Conservation (phyloP, 1,284 basidiomycete genomes). For the Moesziomyces globuligerus region DNA sequence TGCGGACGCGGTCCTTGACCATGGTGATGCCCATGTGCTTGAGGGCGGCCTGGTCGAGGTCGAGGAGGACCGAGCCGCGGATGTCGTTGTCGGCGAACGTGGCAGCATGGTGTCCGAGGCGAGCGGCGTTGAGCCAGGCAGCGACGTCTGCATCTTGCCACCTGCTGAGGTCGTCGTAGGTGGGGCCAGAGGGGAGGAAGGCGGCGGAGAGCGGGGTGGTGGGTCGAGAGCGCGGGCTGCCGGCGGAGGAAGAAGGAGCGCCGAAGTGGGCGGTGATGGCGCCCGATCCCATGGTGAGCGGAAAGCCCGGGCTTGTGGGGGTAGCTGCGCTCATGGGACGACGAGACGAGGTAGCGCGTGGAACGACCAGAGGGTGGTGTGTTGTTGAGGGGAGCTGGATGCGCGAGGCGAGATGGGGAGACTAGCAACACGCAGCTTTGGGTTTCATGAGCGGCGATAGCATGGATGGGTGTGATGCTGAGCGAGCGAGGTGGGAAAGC, state of each 20-base stretch:
- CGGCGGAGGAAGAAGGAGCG: slow-evolving; percentile 34
- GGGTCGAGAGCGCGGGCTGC: slow-evolving; percentile 38
- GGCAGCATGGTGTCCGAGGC: slow-evolving; percentile 50
- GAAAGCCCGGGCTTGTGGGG: slow-evolving; percentile 56
- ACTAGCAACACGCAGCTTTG: no score
- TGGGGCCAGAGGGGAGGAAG: slow-evolving; percentile 21
- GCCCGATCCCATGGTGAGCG: slow-evolving; percentile 43
- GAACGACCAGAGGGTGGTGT: not conserved
- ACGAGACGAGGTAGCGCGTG: not conserved
- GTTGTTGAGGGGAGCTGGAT: no score
- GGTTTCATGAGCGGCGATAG: no score
- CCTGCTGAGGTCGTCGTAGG: slow-evolving; percentile 35
- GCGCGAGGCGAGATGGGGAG: no score
- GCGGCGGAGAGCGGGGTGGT: slow-evolving; percentile 44
- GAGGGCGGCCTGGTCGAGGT: slow-evolving; percentile 59
- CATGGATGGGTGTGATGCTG: no score
- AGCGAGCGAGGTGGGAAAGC: no score
- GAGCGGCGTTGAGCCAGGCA: slow-evolving; percentile 51
- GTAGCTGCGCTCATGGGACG: slow-evolving; percentile 41
- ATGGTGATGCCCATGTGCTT: slow-evolving; percentile 65
- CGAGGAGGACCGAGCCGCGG: slow-evolving; percentile 57
- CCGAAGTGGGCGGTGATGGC: slow-evolving; percentile 19
- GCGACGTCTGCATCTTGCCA: slow-evolving; percentile 53
- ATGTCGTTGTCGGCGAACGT: slow-evolving; percentile 63
- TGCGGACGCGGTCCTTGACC: slow-evolving; percentile 62